Evolutionary conservation across 2,329 filamentous ascomycete genomes (phyloP).

Genomic region (Aureobasidium sp.): DNA sequence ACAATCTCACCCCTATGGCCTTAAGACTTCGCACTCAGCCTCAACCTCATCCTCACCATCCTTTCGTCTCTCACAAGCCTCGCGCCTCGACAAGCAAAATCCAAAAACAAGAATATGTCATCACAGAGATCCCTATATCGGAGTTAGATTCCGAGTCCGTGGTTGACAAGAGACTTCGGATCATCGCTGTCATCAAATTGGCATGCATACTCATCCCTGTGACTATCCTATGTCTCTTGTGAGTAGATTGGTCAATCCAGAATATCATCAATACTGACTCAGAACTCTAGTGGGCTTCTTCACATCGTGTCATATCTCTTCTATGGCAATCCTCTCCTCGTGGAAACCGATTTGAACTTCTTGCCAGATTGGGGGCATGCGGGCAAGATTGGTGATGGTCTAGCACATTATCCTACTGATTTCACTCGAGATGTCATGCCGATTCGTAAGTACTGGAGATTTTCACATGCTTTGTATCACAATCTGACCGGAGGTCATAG

Average conservation of each 20-base stretch:
- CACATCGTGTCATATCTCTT: slow-evolving; percentile 36
- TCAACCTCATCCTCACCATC: background rate
- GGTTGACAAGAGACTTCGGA: background rate
- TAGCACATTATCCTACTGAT: slow-evolving; percentile 33
- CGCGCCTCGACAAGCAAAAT: background rate
- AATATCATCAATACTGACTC: background rate
- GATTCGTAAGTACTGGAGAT: slow-evolving; percentile 27
- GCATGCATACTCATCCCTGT: slow-evolving; percentile 8
- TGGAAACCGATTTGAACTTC: slow-evolving; percentile 24
- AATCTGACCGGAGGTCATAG: background rate
- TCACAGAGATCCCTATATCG: background rate
- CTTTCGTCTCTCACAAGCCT: background rate
- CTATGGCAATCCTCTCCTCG: slow-evolving; percentile 30
- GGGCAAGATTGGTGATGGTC: slow-evolving; percentile 30
- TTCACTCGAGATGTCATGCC: slow-evolving; percentile 41
- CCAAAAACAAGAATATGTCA: background rate
- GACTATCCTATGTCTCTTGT: slow-evolving; percentile 16
- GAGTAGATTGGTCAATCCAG: background rate
- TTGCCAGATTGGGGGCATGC: slow-evolving; percentile 37
- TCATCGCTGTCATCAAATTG: background rate
- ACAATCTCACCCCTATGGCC: background rate
- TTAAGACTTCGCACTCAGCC: background rate
- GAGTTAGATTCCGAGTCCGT: background rate
- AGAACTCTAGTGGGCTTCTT: slow-evolving; percentile 31
- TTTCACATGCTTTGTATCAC: background rate